These are phyloP conservation scores for Chaetomium cochliodes DNA, from an alignment of 495 filamentous ascomycete species.

Conservation along the genomic window DNA sequence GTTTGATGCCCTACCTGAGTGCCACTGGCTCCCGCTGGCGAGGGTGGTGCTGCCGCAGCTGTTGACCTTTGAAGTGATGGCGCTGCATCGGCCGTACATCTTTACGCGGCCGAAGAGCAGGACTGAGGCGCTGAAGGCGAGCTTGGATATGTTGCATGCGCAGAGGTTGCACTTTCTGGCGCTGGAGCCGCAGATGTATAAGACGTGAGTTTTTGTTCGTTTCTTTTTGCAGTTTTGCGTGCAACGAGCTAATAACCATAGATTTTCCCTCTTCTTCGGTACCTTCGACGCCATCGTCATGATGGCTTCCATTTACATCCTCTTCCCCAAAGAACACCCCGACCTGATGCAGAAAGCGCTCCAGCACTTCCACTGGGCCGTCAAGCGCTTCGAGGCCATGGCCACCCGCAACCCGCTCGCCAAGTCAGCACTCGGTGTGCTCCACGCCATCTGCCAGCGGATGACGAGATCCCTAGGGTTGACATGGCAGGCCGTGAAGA, in stretches of 20 bases:
- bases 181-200: conserved; percentile 53
- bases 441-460: conserved; percentile 47
- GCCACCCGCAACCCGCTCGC: conserved; percentile 50
- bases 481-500: conserved; percentile 16
- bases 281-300: conserved; percentile 64
- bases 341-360: conserved; percentile 45
- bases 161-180: conserved; percentile 52
- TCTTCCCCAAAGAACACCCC: conserved; percentile 50
- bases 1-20: conserved; percentile 50
- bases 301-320: conserved; percentile 57
- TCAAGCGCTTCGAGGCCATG: conserved; percentile 54
- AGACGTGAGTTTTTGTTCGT: conserved; percentile 39
- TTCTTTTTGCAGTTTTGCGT: background rate
- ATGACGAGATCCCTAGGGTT: conserved; percentile 46
- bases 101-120: conserved; percentile 55
- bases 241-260: background rate
- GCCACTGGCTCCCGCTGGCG: conserved; percentile 53
- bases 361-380: conserved; percentile 54
- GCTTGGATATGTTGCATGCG: conserved; percentile 54
- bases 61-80: conserved; percentile 55
- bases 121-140: conserved; percentile 54
- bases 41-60: conserved; percentile 49
- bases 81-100: conserved; percentile 62
- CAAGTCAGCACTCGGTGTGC: conserved; percentile 52
- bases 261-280: conserved; percentile 53